Evolutionary conservation across 2,329 filamentous ascomycete species (phyloP), one percentile per base, ranked within the genome.

Genomic region (Tolypocladium capitatum): DNA sequence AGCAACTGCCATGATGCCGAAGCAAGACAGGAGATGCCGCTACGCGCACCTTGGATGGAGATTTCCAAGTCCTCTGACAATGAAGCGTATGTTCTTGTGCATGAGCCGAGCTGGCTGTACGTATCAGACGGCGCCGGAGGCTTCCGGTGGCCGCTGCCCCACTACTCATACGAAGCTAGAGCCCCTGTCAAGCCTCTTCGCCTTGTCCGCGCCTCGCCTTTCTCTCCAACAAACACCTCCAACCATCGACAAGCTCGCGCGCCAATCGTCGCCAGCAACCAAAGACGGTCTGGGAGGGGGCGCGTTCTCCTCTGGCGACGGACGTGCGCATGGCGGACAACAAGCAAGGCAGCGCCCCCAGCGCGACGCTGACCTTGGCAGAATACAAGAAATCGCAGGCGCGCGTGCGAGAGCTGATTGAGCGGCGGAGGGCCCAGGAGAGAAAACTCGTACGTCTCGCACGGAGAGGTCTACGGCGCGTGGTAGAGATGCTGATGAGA

Each of bases 381-480:
- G 71, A 74, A 55, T 75, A 75, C 51, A 71, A 72, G 57, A 72
- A 73, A 51, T 68, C 73, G 40, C 70, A 73, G 51, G 63, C 68
- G 43, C 65, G 68, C 28, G 68, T 75, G 46, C 69, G 71, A 42
- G 70, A 73, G 31, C 61, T 74, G 45, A 62, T 75, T 21, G 68
- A 72, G 44, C 69, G 68, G 54, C 63, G 68, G 30, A 58, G 67
- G 46, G 54, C 64, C 47, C 56, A 68, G 18, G 59, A 68, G 47
- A 58, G 63, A 48, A 63, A 63, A 21, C 57, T 72, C 38, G 68
- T 70, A 18, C n/a, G 16, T 30, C 24, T 42, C 11, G 16, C 13
- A 13, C 31, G 0, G 21, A 18, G 38, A 18, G 4, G 16, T 3
- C 18, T 11, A 18, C 16, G 38, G 24, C 24, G 38, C 24, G 38